Evolutionary conservation across 805 yeast genomes (phyloP).

Genomic region (Spathaspora boniae): DNA sequence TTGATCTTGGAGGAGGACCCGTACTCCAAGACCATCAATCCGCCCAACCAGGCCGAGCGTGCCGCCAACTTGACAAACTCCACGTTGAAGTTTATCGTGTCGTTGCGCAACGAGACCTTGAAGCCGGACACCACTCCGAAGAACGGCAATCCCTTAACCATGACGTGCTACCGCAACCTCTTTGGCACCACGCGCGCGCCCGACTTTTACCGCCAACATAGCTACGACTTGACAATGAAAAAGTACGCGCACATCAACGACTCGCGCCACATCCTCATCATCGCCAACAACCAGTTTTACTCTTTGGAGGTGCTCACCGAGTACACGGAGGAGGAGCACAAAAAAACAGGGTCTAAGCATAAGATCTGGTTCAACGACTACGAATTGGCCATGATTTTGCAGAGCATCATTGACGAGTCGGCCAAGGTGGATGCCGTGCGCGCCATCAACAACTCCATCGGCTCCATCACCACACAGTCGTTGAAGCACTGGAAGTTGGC

Average conservation of each 20-base stretch:
- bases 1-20: constrained; percentile 75
- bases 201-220: constrained; percentile 17
- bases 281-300: constrained; percentile 51
- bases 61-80: constrained; percentile 67
- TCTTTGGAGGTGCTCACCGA: constrained; percentile 45
- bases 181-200: constrained; percentile 67
- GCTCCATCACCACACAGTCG: constrained; percentile 53
- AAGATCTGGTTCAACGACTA: constrained; percentile 52
- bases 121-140: constrained; percentile 57
- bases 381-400: constrained; percentile 45
- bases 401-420: constrained; percentile 40
- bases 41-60: constrained; percentile 64
- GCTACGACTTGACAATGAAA: constrained; percentile 37
- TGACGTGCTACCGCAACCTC: constrained; percentile 63
- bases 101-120: constrained; percentile 51
- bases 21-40: constrained; percentile 47
- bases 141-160: constrained; percentile 51
- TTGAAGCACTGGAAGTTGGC: constrained; percentile 48
- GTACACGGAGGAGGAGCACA: constrained; percentile 16
- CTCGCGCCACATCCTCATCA: constrained; percentile 48
- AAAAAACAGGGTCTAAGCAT: constrained; percentile 19
- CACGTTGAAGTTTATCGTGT: constrained; percentile 60
- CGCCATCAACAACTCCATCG: constrained; percentile 45
- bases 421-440: constrained; percentile 30
- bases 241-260: constrained; percentile 26